A percentile compares a stretch with the other conserved stretches of the same genome.
These are phyloP conservation scores for Letharia columbiana DNA, from an alignment of 495 filamentous ascomycete genomes.

Conservation along the genomic window DNA sequence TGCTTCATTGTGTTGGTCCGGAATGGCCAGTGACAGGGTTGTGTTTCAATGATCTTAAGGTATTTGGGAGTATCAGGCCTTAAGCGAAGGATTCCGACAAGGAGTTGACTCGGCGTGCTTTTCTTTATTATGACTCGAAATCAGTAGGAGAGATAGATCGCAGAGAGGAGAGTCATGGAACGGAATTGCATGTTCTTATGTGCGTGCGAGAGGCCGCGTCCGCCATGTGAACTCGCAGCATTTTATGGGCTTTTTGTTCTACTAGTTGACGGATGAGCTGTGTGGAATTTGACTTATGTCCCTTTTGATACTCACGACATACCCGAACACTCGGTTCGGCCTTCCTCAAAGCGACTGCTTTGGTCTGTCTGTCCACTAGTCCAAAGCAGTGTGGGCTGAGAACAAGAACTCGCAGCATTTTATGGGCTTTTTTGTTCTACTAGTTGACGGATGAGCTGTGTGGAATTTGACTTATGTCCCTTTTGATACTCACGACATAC, in stretches of 20 bases:
- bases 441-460: too few species aligned
- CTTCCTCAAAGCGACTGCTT: background rate
- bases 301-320: background rate
- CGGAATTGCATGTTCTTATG: background rate
- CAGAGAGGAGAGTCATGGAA: background rate
- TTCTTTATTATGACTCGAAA: background rate
- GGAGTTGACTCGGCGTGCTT: background rate
- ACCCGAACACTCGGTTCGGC: background rate
- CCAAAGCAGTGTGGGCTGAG: background rate
- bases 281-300: too few species aligned
- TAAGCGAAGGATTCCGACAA: background rate
- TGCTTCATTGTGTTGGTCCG: background rate
- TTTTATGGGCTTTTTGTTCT: background rate
- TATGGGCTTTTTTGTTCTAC: too few species aligned
- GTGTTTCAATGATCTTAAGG: background rate
- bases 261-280: background rate
- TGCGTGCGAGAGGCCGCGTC: background rate
- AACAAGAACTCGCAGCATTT: background rate
- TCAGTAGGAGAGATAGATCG: background rate
- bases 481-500: background rate
- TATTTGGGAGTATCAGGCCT: too few species aligned
- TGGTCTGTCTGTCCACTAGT: background rate
- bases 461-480: too few species aligned
- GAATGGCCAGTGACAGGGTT: background rate
- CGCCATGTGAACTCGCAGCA: background rate